Evolutionary conservation across 495 filamentous ascomycete genomes (phyloP), one percentile per base, ranked within the genome.

Genomic region (Aspergillus campestris): DNA sequence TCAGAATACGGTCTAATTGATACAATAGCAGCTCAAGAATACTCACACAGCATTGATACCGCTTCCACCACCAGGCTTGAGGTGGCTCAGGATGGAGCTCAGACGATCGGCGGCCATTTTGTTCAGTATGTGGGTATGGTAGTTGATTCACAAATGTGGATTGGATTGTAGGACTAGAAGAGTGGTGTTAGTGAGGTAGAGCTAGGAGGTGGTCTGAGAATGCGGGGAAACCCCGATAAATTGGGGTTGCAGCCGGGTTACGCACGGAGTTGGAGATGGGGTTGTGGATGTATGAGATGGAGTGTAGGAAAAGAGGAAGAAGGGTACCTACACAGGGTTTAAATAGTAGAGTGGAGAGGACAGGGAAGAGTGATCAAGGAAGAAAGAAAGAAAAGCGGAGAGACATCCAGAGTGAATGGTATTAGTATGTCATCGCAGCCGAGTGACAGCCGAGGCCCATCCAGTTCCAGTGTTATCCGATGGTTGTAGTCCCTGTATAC

Each of bases 21-120:
- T 6, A 31, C 12, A 44, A 31, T 30, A 11, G 18, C 7, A 9
- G 32, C 12, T 37, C 33, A 7, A 24, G 39, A 30, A 35, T 46
- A 44, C 81, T 73, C 79, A 94, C 90, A 96, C 89, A 41, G 82
- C 66, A 47, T 74, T 73, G 40, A 97, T 29, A 11, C 65, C 69
- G 34, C 42, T 65, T 46, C 42, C 55, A 53, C 47, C 82, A 45
- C 75, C 74, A 38, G 86, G 86, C 46, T 83, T 82, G 54, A 97
- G 73, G 60, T 97, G 91, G 70, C 80, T 89, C 58, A 95, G 74
- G 51, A 97, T 85, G 31, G 84, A 91, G 56, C 71, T 84, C 34
- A 97, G 79, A 64, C 90, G 78, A 70, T 95, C 86, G 37, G 80
- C 75, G 40, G 89, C 86, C 90, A 95, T 96, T 51, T 44, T 80